phyloP scores from a whole-genome alignment of 2,329 filamentous ascomycete genomes.

The Diaporthe citrichinensis region DNA sequence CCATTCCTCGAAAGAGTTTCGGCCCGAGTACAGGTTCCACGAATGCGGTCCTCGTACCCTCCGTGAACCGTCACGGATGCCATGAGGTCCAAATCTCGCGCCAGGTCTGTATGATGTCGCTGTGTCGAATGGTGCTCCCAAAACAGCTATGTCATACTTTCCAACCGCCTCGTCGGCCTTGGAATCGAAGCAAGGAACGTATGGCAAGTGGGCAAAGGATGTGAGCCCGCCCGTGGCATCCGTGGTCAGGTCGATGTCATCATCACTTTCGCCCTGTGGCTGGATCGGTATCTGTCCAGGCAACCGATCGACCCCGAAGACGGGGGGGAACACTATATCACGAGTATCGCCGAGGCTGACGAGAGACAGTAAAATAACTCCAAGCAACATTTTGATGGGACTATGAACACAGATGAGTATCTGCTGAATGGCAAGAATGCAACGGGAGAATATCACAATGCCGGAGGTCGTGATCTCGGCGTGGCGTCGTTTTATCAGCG shows the following conservation, averaged over 20 bases:
- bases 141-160: slow-evolving; percentile 50
- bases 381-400: not conserved
- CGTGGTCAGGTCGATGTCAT: slow-evolving; percentile 36
- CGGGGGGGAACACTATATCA: slow-evolving; percentile 37
- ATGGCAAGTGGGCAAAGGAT: slow-evolving; percentile 37
- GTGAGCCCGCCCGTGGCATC: slow-evolving; percentile 32
- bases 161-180: slow-evolving; percentile 25
- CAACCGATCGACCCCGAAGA: slow-evolving; percentile 22
- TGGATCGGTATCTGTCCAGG: slow-evolving; percentile 26
- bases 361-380: not conserved
- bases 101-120: slow-evolving; percentile 52
- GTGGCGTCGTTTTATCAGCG: not conserved
- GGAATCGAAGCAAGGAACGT: slow-evolving; percentile 27
- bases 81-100: slow-evolving; percentile 53
- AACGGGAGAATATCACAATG: not conserved
- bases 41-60: slow-evolving; percentile 44
- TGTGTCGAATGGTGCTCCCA: slow-evolving; percentile 63
- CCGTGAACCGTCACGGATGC: slow-evolving; percentile 51
- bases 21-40: slow-evolving; percentile 33
- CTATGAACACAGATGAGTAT: not conserved
- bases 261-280: slow-evolving; percentile 17
- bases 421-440: not conserved
- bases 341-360: not conserved
- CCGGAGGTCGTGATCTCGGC: not conserved
- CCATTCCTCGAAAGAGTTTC: slow-evolving; percentile 42